Evolutionary conservation across 2,329 filamentous ascomycete species (phyloP).

Genomic region (Chrysosporium queenslandicum): DNA sequence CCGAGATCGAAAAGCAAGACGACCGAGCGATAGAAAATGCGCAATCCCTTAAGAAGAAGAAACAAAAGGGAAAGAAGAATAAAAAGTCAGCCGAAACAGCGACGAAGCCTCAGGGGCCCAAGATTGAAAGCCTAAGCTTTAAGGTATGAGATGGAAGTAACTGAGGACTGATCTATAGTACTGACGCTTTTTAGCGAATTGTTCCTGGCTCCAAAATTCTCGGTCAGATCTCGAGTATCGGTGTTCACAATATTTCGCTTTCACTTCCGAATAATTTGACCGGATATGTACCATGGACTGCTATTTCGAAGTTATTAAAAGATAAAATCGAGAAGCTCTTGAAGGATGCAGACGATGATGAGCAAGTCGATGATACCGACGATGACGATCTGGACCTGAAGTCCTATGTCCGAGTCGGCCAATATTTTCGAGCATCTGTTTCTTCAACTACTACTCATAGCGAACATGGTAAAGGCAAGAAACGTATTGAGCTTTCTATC

Average conservation of each 20-base stretch:
- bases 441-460: constrained; percentile 58
- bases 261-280: constrained; percentile 86
- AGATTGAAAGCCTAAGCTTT: constrained; percentile 78
- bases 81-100: constrained; percentile 44
- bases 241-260: constrained; percentile 64
- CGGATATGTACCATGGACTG: constrained; percentile 82
- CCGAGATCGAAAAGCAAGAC: constrained; percentile 22
- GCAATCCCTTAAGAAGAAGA: constrained; percentile 34
- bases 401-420: constrained; percentile 67
- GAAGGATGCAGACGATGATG: constrained; percentile 49
- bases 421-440: constrained; percentile 79
- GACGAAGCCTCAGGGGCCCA: constrained; percentile 47
- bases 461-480: constrained; percentile 48
- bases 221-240: constrained; percentile 75
- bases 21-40: constrained; percentile 33
- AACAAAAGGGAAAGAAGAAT: constrained; percentile 35
- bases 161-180: background rate
- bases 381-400: constrained; percentile 55
- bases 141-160: constrained; percentile 51
- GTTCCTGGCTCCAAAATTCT: constrained; percentile 78
- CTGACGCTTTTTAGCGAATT: constrained; percentile 54
- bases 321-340: constrained; percentile 59
- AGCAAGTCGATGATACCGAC: constrained; percentile 39
- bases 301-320: constrained; percentile 73
- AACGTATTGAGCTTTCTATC: constrained; percentile 77